phyloP scores from a whole-genome alignment of 768 basidiomycete species.

The Lactarius psammicola region DNA sequence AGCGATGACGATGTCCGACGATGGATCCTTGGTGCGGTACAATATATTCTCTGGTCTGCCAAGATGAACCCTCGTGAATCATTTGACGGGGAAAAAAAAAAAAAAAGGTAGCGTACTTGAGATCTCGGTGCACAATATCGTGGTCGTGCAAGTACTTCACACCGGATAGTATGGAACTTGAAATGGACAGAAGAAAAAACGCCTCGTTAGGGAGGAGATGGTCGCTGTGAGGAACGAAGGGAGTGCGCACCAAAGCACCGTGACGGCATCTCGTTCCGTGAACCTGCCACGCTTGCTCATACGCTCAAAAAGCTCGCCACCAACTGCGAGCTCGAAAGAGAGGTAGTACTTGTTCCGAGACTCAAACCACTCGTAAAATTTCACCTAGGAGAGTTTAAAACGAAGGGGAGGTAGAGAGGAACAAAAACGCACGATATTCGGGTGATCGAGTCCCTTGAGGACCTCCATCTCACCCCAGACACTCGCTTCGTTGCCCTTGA shows the following conservation, averaged over 20 bases:
- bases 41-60: conserved; percentile 92
- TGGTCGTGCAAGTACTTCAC: conserved; percentile 89
- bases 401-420: conserved; percentile 20
- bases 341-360: conserved; percentile 92
- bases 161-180: conserved; percentile 82
- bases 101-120: conserved; percentile 56
- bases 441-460: conserved; percentile 83
- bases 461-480: conserved; percentile 97
- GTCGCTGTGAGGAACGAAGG: background rate
- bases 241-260: conserved; percentile 61
- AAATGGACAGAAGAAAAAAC: too few species aligned
- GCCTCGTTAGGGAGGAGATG: too few species aligned
- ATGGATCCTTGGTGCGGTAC: conserved; percentile 70
- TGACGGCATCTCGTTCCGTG: conserved; percentile 87
- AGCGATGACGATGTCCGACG: conserved; percentile 90
- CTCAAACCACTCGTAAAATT: conserved; percentile 97
- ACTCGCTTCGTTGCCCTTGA: conserved; percentile 83
- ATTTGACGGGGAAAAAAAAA: background rate
- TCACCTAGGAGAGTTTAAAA: conserved; percentile 59
- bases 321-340: conserved; percentile 90
- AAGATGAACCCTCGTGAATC: background rate
- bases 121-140: conserved; percentile 93
- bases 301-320: conserved; percentile 93
- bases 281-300: conserved; percentile 86
- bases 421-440: conserved; percentile 80